phyloP scores from a whole-genome alignment of 495 filamentous ascomycete genomes.

The Penicillium malachiteum region DNA sequence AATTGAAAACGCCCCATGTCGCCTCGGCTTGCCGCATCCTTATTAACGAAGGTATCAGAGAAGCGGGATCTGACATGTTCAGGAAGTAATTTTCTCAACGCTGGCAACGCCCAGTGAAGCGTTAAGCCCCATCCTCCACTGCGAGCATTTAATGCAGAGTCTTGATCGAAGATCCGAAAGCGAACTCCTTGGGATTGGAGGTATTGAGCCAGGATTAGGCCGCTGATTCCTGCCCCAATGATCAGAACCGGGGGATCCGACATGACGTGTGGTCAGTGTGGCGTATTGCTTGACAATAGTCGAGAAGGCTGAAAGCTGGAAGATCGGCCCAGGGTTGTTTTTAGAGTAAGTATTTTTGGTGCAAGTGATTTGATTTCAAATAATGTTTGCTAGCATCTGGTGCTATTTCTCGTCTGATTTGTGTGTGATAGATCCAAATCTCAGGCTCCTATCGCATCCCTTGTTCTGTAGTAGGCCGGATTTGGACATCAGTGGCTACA shows the following conservation, averaged over 20 bases:
- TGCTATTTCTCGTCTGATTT: too few relatives aligned
- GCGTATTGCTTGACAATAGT: background rate
- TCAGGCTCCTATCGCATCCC: too few relatives aligned
- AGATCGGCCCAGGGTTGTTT: too few relatives aligned
- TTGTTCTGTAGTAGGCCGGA: too few relatives aligned
- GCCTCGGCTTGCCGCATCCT: constrained; percentile 34
- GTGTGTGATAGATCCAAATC: too few relatives aligned
- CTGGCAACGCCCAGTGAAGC: constrained; percentile 56
- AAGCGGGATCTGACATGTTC: constrained; percentile 45
- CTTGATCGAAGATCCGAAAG: constrained; percentile 56
- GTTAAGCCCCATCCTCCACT: constrained; percentile 59
- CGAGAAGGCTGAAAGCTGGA: background rate
- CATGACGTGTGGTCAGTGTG: constrained; percentile 9
- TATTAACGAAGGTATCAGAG: constrained; percentile 52
- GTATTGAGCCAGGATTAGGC: constrained; percentile 58
- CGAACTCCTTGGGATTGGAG: constrained; percentile 47
- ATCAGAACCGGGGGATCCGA: constrained; percentile 45
- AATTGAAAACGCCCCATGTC: constrained; percentile 56
- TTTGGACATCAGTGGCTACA: too few relatives aligned
- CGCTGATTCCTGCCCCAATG: constrained; percentile 59
- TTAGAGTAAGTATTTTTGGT: too few relatives aligned
- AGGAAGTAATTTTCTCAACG: constrained; percentile 49
- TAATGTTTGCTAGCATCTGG: too few relatives aligned
- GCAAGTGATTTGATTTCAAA: too few relatives aligned
- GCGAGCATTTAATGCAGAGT: constrained; percentile 41